Evolutionary conservation across 176 grass and related monocot species (phyloP).

Genomic region (Carex kokanica): DNA sequence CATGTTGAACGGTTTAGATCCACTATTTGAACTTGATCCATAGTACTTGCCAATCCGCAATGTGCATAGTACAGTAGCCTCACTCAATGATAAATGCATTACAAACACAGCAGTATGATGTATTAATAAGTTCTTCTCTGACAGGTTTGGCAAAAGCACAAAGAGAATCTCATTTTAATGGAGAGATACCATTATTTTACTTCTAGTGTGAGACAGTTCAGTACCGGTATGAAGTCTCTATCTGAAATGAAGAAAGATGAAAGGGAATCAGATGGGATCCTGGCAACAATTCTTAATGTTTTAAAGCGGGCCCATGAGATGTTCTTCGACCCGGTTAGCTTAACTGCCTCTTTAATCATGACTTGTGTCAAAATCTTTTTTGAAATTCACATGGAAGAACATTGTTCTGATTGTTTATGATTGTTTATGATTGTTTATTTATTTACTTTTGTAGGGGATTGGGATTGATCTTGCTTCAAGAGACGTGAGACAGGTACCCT

Average conservation of each 20-base stretch:
- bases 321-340: constrained; percentile 79
- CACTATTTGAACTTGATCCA: too few species aligned
- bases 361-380: neutral
- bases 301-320: constrained; percentile 56
- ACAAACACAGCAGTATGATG: neutral
- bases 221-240: constrained; percentile 47
- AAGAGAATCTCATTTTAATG: constrained; percentile 90
- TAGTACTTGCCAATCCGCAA: too few species aligned
- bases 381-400: neutral
- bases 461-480: constrained; percentile 42
- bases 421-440: constrained; percentile 10
- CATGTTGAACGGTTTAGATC: too few species aligned
- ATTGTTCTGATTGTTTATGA: neutral
- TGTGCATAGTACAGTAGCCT: too few species aligned
- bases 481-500: constrained; percentile 69
- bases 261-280: constrained; percentile 68
- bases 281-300: constrained; percentile 75
- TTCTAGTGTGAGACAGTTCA: constrained; percentile 63
- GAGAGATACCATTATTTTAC: constrained; percentile 91
- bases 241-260: constrained; percentile 76
- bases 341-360: neutral
- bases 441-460: constrained; percentile 37
- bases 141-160: constrained; percentile 94
- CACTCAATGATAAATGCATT: neutral
- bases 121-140: neutral